Evolutionary conservation across 306 rosid species (phyloP).

Genomic region (Clitoria ternatea): DNA sequence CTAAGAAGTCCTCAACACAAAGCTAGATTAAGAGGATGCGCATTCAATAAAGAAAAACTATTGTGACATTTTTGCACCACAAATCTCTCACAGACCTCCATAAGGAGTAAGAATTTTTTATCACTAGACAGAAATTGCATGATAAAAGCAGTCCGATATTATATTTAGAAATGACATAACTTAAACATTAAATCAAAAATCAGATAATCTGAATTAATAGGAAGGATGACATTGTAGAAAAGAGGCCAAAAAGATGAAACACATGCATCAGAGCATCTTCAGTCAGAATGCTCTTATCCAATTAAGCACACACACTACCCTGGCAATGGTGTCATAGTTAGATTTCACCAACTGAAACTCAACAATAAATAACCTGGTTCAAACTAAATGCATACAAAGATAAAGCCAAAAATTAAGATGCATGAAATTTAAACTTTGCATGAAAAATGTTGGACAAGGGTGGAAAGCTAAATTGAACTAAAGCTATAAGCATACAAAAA

Average conservation of each 20-base stretch:
- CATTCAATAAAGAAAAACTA: neutral
- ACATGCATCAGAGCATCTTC: neutral
- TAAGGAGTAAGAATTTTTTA: neutral
- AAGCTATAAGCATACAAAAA: neutral
- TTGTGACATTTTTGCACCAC: neutral
- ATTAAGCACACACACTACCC: constrained; percentile 16
- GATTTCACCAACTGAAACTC: constrained; percentile 1
- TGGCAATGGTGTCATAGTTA: constrained; percentile 9
- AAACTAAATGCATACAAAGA: neutral
- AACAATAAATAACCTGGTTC: neutral
- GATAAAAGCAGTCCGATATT: neutral
- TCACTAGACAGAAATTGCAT: neutral
- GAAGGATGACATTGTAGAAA: neutral
- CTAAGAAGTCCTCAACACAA: neutral
- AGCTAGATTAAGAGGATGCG: neutral
- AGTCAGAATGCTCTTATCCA: neutral
- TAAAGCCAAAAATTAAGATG: neutral
- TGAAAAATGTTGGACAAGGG: neutral
- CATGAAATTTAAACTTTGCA: neutral
- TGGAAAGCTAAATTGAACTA: constrained; percentile 7
- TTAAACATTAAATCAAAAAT: neutral
- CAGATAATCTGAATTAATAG: constrained; percentile 9
- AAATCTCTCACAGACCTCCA: neutral
- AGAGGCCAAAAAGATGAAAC: neutral
- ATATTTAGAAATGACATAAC: neutral